phyloP scores from a whole-genome alignment of 2,329 filamentous ascomycete species.

The Fusarium mundagurra region DNA sequence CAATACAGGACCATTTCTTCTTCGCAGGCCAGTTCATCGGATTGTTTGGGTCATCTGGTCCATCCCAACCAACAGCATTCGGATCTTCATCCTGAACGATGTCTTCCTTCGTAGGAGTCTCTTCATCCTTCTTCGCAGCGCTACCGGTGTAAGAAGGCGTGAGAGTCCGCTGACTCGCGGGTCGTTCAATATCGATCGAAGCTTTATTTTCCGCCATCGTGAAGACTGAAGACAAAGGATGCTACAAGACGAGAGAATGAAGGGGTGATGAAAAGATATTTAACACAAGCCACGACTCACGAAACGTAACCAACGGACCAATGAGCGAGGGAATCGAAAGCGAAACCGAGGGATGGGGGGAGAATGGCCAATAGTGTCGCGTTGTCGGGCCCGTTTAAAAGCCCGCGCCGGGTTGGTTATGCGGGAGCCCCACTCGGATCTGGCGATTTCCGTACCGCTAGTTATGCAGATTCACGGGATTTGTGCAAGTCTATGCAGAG shows the following conservation, averaged over 20 bases:
- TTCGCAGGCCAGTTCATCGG: slow-evolving; percentile 72
- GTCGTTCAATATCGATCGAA: slow-evolving; percentile 7
- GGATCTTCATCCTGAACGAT: slow-evolving; percentile 17
- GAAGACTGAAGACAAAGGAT: not conserved
- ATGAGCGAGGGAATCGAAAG: not conserved
- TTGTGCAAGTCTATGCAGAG: slow-evolving; percentile 14
- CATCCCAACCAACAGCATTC: slow-evolving; percentile 40
- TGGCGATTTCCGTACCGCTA: not conserved
- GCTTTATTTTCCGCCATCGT: not conserved
- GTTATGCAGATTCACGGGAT: slow-evolving; percentile 4
- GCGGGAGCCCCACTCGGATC: slow-evolving; percentile 20
- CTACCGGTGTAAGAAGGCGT: slow-evolving; percentile 13
- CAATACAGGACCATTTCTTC: slow-evolving; percentile 51
- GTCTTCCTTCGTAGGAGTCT: not conserved
- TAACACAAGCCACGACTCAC: not conserved
- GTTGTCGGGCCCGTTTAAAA: not conserved
- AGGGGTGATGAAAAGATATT: not conserved
- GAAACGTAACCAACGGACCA: not conserved
- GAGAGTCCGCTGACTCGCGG: slow-evolving; percentile 32
- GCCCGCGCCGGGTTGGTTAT: slow-evolving; percentile 7
- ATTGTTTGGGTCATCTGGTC: slow-evolving; percentile 62
- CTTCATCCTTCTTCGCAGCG: slow-evolving; percentile 14
- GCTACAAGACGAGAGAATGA: not conserved
- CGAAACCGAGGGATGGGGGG: not conserved
- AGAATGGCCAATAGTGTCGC: not conserved